These are phyloP conservation scores for Boletus pseudo-olivaceus DNA, from an alignment of 768 basidiomycete genomes.

Conservation along the genomic window DNA sequence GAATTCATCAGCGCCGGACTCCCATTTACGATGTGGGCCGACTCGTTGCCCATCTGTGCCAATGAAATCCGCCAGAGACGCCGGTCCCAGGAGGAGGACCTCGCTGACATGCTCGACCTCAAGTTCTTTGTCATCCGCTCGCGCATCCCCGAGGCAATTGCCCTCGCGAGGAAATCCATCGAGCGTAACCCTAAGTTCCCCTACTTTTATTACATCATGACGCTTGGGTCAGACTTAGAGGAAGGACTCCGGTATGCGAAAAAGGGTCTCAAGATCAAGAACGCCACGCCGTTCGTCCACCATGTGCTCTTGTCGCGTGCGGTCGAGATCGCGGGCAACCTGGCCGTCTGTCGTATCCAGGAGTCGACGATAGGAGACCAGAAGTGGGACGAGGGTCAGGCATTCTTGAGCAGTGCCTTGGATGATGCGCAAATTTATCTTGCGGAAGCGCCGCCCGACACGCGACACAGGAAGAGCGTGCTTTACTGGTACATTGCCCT, in stretches of 20 bases:
- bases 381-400: constrained; percentile 58
- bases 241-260: constrained; percentile 60
- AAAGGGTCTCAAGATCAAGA: constrained; percentile 59
- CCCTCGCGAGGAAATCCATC: constrained; percentile 44
- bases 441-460: constrained; percentile 56
- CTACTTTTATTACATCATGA: constrained; percentile 63
- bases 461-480: constrained; percentile 55
- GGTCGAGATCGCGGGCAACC: constrained; percentile 54
- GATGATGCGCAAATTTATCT: constrained; percentile 60
- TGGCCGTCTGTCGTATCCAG: constrained; percentile 50
- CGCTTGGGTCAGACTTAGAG: constrained; percentile 44
- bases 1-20: constrained; percentile 47
- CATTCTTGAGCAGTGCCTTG: constrained; percentile 55
- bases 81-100: constrained; percentile 42
- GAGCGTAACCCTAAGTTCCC: constrained; percentile 55
- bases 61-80: constrained; percentile 47
- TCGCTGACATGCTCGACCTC: constrained; percentile 64
- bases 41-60: constrained; percentile 59
- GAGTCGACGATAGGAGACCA: constrained; percentile 38
- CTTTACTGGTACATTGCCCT: constrained; percentile 58
- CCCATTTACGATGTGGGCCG: constrained; percentile 57
- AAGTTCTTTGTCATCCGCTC: constrained; percentile 52
- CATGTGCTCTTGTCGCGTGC: constrained; percentile 59
- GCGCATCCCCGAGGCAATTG: constrained; percentile 47
- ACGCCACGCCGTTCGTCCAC: constrained; percentile 52